A percentile compares a stretch with the other conserved stretches of the same genome.
Evolutionary conservation across 371 early-diverging fungal species (phyloP).

Genomic region (Saksenaea oblongispora): DNA sequence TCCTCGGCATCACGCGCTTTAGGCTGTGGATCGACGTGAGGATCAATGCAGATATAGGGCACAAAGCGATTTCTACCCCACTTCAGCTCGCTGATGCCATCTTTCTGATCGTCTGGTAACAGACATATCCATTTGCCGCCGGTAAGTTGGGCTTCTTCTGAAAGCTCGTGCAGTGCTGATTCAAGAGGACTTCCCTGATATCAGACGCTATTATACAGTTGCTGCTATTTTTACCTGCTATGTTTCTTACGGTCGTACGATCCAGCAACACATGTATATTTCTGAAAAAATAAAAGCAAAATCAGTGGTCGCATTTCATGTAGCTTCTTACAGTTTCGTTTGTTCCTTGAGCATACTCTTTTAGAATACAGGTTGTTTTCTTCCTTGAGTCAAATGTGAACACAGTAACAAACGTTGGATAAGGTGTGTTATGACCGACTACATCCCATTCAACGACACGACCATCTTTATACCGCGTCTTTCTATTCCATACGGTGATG

Average conservation of each 20-base stretch:
- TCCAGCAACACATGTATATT: slow-evolving; percentile 64
- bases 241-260: slow-evolving; percentile 62
- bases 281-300: slow-evolving; percentile 20
- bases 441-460: slow-evolving; percentile 61
- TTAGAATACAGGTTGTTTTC: slow-evolving; percentile 60
- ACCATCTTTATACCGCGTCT: slow-evolving; percentile 56
- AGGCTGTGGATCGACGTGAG: slow-evolving; percentile 50
- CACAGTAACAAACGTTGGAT: slow-evolving; percentile 50
- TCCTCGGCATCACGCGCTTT: slow-evolving; percentile 60
- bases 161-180: slow-evolving; percentile 60
- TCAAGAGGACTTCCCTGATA: slow-evolving; percentile 36
- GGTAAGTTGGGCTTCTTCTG: slow-evolving; percentile 64
- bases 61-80: slow-evolving; percentile 67
- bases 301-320: neutral
- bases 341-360: slow-evolving; percentile 68
- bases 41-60: slow-evolving; percentile 63
- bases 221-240: slow-evolving; percentile 20
- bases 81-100: slow-evolving; percentile 65
- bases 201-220: neutral
- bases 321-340: slow-evolving; percentile 53
- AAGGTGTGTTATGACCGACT: slow-evolving; percentile 52
- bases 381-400: slow-evolving; percentile 51
- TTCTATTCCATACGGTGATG: slow-evolving; percentile 60
- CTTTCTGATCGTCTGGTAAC: slow-evolving; percentile 44
- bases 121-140: slow-evolving; percentile 56